phyloP scores from a whole-genome alignment of 2,329 filamentous ascomycete species.

The Emmonsiellopsis sp. region DNA sequence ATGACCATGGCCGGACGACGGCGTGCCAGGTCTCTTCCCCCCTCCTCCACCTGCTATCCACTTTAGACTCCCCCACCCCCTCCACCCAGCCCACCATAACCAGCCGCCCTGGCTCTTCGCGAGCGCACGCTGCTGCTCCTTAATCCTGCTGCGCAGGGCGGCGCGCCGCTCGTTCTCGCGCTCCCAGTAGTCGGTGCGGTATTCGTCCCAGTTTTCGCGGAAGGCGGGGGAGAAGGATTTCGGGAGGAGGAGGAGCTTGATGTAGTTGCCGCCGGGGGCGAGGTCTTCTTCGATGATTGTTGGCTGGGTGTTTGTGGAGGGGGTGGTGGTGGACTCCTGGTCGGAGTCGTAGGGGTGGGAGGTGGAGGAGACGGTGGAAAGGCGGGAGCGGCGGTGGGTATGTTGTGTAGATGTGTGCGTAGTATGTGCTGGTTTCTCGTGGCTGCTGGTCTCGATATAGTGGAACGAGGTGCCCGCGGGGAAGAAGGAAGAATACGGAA shows the following conservation, averaged over 20 bases:
- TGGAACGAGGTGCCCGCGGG: constrained; percentile 60
- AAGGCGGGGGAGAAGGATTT: constrained; percentile 95
- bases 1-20: neutral
- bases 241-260: constrained; percentile 80
- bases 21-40: neutral
- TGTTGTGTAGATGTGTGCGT: neutral
- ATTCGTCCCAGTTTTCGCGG: constrained; percentile 93
- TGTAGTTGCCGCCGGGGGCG: constrained; percentile 77
- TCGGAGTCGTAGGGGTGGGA: neutral
- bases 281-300: constrained; percentile 71
- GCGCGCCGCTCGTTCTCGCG: constrained; percentile 84
- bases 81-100: constrained; percentile 81
- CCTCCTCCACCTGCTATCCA: neutral
- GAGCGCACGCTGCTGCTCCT: constrained; percentile 54
- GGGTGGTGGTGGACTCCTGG: neutral
- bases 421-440: too few species aligned
- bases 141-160: constrained; percentile 60
- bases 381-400: neutral
- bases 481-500: constrained; percentile 60
- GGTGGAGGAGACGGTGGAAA: neutral
- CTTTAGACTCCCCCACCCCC: constrained; percentile 29
- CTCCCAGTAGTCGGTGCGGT: constrained; percentile 92
- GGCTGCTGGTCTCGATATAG: constrained; percentile 49
- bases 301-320: neutral
- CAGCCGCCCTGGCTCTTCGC: constrained; percentile 60